These are phyloP conservation scores for Dothideomycetes sp. DNA, from an alignment of 2,329 filamentous ascomycete species.

Conservation along the genomic window DNA sequence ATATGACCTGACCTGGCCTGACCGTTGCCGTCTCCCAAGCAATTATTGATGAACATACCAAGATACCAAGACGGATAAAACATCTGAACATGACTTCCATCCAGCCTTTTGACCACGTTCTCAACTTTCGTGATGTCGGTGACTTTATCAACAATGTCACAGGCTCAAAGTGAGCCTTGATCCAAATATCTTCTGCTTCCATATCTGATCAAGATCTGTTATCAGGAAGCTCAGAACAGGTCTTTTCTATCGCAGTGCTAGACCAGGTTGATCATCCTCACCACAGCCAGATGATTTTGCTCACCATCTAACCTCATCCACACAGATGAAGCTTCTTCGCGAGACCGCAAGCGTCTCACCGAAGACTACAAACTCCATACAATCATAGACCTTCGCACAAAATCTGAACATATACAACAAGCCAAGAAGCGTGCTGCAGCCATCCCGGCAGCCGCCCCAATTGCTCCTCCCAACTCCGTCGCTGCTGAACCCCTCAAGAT, in stretches of 20 bases:
- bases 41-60: too few species aligned
- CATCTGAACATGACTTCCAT: too few species aligned
- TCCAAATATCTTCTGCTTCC: constrained; percentile 1
- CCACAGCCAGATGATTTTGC: constrained; percentile 18
- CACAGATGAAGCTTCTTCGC: constrained; percentile 59
- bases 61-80: too few species aligned
- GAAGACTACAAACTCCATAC: constrained; percentile 57
- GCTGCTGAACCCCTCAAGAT: constrained; percentile 52
- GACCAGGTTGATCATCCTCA: constrained; percentile 36
- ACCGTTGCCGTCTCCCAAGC: too few species aligned
- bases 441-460: constrained; percentile 34
- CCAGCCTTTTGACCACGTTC: constrained; percentile 52
- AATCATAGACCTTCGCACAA: constrained; percentile 70
- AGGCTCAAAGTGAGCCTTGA: constrained; percentile 41
- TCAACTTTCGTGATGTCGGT: constrained; percentile 73
- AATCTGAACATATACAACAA: constrained; percentile 64
- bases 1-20: too few species aligned
- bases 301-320: too few species aligned
- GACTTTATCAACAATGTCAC: constrained; percentile 53
- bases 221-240: constrained; percentile 24
- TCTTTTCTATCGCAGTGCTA: constrained; percentile 55
- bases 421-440: constrained; percentile 50
- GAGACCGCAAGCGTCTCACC: constrained; percentile 53
- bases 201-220: not conserved
- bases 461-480: constrained; percentile 41